Conservation (phyloP, 2,329 filamentous ascomycete species). For the Sporothrix phasma region DNA sequence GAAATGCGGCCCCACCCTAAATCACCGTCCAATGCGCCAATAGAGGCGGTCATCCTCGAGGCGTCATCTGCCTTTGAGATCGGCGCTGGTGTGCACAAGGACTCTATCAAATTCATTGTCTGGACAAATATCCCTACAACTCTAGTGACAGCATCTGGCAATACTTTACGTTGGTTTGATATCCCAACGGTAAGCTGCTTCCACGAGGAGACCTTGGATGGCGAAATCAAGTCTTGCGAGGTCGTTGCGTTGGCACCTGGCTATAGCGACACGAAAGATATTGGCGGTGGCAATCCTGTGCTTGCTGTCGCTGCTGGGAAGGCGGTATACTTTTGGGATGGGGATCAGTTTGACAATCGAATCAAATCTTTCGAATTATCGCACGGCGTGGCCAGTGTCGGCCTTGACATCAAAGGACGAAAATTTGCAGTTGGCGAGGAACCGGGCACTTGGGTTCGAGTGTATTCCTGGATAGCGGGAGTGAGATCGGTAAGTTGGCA, state of each 20-base stretch:
- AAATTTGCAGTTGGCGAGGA: conserved; percentile 86
- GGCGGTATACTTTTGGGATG: conserved; percentile 85
- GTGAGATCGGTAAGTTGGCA: conserved; percentile 55
- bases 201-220: conserved; percentile 68
- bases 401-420: conserved; percentile 68
- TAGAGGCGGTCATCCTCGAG: conserved; percentile 38
- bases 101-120: conserved; percentile 90
- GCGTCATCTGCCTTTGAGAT: conserved; percentile 72
- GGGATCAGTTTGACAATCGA: conserved; percentile 54
- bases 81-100: conserved; percentile 70
- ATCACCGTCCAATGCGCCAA: conserved; percentile 24
- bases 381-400: conserved; percentile 85
- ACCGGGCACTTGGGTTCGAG: conserved; percentile 90
- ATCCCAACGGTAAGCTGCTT: conserved; percentile 66
- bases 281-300: conserved; percentile 59
- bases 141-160: conserved; percentile 84
- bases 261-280: conserved; percentile 49
- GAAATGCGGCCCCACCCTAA: conserved; percentile 38
- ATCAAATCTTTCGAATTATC: conserved; percentile 72
- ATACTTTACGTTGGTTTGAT: conserved; percentile 91
- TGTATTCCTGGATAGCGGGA: conserved; percentile 81
- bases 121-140: conserved; percentile 86
- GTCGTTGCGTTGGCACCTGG: conserved; percentile 59
- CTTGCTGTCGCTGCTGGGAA: conserved; percentile 91
- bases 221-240: conserved; percentile 85